A percentile compares a stretch with the other conserved stretches of the same genome.
Conservation (phyloP, 805 yeast genomes). For the Cyberlindnera saturnus region DNA sequence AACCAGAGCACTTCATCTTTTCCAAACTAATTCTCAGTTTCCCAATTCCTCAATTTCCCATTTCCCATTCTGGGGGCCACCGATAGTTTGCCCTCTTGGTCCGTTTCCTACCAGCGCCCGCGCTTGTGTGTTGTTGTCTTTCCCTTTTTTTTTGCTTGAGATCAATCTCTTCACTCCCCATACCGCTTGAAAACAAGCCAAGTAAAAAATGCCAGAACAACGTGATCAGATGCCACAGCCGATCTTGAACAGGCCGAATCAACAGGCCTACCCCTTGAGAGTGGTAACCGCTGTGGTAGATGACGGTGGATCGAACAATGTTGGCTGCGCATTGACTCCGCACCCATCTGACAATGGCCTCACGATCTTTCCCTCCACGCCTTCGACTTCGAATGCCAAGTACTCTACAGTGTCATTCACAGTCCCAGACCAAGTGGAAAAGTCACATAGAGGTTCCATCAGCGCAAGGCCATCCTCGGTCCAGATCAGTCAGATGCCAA, state of each 20-base stretch:
- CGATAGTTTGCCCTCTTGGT: too few species aligned
- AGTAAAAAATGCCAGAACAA: background rate
- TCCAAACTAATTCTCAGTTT: too few species aligned
- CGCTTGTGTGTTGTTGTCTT: too few species aligned
- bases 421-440: constrained; percentile 35
- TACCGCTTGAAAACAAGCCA: background rate
- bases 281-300: background rate
- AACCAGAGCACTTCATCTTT: too few species aligned
- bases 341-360: background rate
- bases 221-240: constrained; percentile 10
- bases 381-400: background rate
- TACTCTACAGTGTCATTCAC: constrained; percentile 38
- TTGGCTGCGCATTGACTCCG: background rate
- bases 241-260: constrained; percentile 11
- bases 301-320: background rate
- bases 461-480: constrained; percentile 45
- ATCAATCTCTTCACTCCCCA: too few species aligned
- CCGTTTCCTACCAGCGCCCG: too few species aligned
- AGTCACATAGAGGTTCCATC: constrained; percentile 51
- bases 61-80: too few species aligned
- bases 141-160: too few species aligned
- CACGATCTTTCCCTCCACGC: background rate
- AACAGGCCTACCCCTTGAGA: background rate
- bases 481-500: constrained; percentile 18
- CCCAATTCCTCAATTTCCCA: too few species aligned